phyloP scores from a whole-genome alignment of 306 rosid genomes.

The Vicia sativa region DNA sequence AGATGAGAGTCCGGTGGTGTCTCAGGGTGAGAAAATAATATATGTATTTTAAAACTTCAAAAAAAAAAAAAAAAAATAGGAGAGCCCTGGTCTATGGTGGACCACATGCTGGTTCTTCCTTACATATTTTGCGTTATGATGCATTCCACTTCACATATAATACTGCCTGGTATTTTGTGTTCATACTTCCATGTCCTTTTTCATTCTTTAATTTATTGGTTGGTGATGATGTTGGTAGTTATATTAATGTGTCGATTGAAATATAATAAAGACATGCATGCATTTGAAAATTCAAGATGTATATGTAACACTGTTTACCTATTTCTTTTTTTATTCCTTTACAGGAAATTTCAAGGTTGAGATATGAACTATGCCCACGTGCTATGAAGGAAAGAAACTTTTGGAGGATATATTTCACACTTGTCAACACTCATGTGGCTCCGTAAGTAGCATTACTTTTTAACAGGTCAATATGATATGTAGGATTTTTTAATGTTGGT shows the following conservation, averaged over 20 bases:
- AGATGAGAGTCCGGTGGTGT: neutral
- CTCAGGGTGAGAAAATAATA: neutral
- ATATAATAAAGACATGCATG: neutral
- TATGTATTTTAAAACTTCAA: neutral
- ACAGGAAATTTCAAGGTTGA: conserved; percentile 92
- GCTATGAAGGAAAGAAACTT: conserved; percentile 80
- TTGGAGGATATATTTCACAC: conserved; percentile 95
- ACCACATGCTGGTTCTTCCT: neutral
- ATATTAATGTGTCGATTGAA: neutral
- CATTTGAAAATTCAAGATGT: conserved; percentile 28
- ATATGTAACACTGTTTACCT: neutral
- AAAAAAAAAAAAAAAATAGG: neutral
- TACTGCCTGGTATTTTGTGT: conserved; percentile 13
- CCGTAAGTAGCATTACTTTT: conserved; percentile 73
- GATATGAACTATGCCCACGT: conserved; percentile 93
- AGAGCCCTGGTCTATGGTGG: neutral
- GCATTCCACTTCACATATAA: no score
- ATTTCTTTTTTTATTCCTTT: conserved; percentile 38
- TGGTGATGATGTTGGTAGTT: neutral
- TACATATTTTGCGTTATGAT: conserved; percentile 22
- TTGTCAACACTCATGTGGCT: conserved; percentile 90
- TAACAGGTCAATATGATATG: conserved; percentile 19
- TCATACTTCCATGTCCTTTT: neutral
- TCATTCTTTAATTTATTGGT: neutral
- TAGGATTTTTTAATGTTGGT: conserved; percentile 16